phyloP scores from a whole-genome alignment of 2,329 filamentous ascomycete genomes.

The Penicillium sp. region DNA sequence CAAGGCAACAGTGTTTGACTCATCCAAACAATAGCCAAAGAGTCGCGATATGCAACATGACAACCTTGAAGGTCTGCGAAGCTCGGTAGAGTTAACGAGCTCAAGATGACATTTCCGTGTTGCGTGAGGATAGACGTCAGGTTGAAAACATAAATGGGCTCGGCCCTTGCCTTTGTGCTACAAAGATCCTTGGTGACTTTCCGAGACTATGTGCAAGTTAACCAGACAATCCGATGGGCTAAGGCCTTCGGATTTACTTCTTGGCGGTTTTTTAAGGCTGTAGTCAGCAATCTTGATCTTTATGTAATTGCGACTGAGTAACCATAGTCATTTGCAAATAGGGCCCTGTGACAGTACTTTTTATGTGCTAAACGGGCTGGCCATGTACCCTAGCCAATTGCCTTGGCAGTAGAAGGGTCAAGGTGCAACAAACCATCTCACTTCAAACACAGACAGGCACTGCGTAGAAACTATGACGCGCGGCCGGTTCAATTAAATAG shows the following conservation, averaged over 20 bases:
- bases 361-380: constrained; percentile 8
- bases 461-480: constrained; percentile 22
- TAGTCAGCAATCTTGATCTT: background rate
- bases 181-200: constrained; percentile 8
- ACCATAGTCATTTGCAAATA: background rate
- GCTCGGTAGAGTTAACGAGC: background rate
- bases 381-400: constrained; percentile 3
- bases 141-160: constrained; percentile 10
- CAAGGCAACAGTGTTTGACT: constrained; percentile 4
- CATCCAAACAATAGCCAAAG: background rate
- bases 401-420: background rate
- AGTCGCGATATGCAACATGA: background rate
- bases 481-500: constrained; percentile 14
- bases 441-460: constrained; percentile 19
- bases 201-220: background rate
- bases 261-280: background rate
- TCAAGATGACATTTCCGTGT: constrained; percentile 1
- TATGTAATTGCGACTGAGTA: background rate
- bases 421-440: background rate
- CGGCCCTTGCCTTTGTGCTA: constrained; percentile 18
- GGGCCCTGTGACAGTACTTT: background rate
- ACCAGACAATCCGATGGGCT: constrained; percentile 1
- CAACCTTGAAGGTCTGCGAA: background rate
- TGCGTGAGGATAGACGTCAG: background rate
- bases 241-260: constrained; percentile 3